Base-by-base conservation (phyloP, 306 rosid genomes). In the Neltuma alba region DNA sequence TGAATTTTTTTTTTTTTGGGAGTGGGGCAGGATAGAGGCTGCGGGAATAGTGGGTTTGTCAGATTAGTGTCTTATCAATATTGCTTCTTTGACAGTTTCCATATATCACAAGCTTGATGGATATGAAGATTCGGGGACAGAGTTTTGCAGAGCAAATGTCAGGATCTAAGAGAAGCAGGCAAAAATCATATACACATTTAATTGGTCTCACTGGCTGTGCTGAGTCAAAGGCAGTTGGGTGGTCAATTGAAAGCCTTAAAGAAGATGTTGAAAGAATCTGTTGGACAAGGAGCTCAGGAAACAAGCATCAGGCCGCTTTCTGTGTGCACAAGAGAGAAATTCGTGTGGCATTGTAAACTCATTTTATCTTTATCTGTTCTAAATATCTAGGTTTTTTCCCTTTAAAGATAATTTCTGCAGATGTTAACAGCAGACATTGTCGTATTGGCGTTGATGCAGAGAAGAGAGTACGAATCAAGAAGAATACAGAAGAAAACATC, bases 241-340 rank as follows among this genome's bases (percentile, higher is more conserved):
- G 97, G 99, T 83, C 85, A 41, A 36, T 70, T 62, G 81, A 85
- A 84, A 81, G 80, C 79, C 74, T 84, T 61, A 50, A 78, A 66
- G 86, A 67, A 77, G 85, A 86, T 85, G 75, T 62, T 36, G 90
- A 90, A 82, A 87, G 83, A 82, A 87, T 95, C 47, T 95, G 99
- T 69, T 95, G 97, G 99, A 91, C 79, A 87, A 79, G 77, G 70
- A 77, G 80, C 70, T 81, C 50, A 10, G 79, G 83, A 83, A 78
- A 71, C 80, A 83, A 77, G 60, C 81, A 79, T 74, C 88, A 28
- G 73, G 41, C 79, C 30, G 88, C 94, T 28, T 91, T 95, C 68
- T 93, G 98, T 74, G 78, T 93, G 69, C 85, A 79, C 84, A 93
- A 93, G 88, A 84, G 89, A 79, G 93, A 76, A 74, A 83, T 92